These are phyloP conservation scores for Calonectria honghensis DNA, from an alignment of 2,329 filamentous ascomycete genomes.

Conservation along the genomic window DNA sequence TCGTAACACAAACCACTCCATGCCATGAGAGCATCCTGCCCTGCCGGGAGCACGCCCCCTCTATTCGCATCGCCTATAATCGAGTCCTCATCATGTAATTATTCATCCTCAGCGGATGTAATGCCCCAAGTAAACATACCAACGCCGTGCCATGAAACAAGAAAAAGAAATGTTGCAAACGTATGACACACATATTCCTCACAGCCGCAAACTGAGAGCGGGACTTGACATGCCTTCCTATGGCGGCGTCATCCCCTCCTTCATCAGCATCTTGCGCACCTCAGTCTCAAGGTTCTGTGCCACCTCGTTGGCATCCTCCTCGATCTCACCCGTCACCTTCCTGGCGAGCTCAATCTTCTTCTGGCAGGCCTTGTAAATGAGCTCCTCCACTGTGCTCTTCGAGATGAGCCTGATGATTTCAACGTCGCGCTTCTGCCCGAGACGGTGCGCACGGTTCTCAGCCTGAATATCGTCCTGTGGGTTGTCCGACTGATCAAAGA, in stretches of 20 bases:
- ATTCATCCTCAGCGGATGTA: slow-evolving; percentile 8
- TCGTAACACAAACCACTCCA: slow-evolving; percentile 18
- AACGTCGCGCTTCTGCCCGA: slow-evolving; percentile 92
- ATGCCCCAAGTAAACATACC: slow-evolving; percentile 11
- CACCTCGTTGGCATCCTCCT: slow-evolving; percentile 55
- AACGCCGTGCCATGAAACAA: slow-evolving; percentile 27
- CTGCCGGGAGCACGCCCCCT: not conserved
- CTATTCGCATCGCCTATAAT: not conserved
- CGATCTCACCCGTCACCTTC: slow-evolving; percentile 68
- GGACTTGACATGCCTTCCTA: slow-evolving; percentile 52
- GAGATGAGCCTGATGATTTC: slow-evolving; percentile 92
- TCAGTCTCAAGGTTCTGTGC: slow-evolving; percentile 65
- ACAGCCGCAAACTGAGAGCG: slow-evolving; percentile 14
- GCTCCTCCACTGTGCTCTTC: slow-evolving; percentile 89
- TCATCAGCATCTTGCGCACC: slow-evolving; percentile 66
- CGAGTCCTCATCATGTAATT: slow-evolving; percentile 17
- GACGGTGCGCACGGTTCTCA: slow-evolving; percentile 95
- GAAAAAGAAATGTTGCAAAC: slow-evolving; percentile 14
- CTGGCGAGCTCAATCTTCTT: slow-evolving; percentile 93
- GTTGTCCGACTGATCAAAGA: slow-evolving; percentile 98
- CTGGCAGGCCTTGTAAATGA: slow-evolving; percentile 92
- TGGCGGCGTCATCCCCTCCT: slow-evolving; percentile 62
- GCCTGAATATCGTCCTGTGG: slow-evolving; percentile 99
- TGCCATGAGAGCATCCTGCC: slow-evolving; percentile 1
- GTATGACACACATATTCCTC: not conserved